Evolutionary conservation across 1,284 basidiomycete genomes (phyloP).

Genomic region (Caloboletus firmus): DNA sequence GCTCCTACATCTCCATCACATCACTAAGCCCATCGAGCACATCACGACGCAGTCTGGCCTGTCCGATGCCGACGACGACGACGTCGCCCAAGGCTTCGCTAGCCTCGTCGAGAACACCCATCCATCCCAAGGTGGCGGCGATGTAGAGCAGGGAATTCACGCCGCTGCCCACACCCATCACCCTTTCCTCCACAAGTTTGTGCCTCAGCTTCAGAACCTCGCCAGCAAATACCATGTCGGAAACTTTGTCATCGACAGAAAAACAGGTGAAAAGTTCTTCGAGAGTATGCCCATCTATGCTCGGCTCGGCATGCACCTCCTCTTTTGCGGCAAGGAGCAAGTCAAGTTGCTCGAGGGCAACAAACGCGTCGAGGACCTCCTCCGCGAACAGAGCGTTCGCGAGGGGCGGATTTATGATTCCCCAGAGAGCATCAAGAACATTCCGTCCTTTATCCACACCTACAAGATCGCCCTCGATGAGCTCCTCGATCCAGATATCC

Average conservation of each 20-base stretch:
- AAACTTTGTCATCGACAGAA: slow-evolving; percentile 66
- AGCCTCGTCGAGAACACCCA: slow-evolving; percentile 46
- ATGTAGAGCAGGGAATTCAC: slow-evolving; percentile 47
- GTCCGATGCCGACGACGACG: slow-evolving; percentile 28
- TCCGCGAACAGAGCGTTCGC: slow-evolving; percentile 68
- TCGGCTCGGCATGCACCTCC: slow-evolving; percentile 71
- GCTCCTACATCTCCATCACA: slow-evolving; percentile 15
- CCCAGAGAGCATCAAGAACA: slow-evolving; percentile 57
- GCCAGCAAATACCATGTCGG: slow-evolving; percentile 57
- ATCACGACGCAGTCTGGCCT: slow-evolving; percentile 19
- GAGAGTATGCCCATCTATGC: slow-evolving; percentile 83
- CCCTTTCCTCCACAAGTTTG: slow-evolving; percentile 44
- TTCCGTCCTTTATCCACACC: slow-evolving; percentile 71
- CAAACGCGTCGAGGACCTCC: slow-evolving; percentile 53
- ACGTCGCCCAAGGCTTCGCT: slow-evolving; percentile 40
- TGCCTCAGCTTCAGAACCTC: slow-evolving; percentile 56
- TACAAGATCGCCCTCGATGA: slow-evolving; percentile 67
- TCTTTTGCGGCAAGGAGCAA: slow-evolving; percentile 64
- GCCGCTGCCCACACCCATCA: slow-evolving; percentile 35
- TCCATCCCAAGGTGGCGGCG: slow-evolving; percentile 23
- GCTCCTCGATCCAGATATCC: slow-evolving; percentile 63
- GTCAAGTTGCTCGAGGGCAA: slow-evolving; percentile 52
- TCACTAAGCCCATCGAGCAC: slow-evolving; percentile 29
- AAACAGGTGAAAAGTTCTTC: slow-evolving; percentile 62
- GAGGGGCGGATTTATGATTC: slow-evolving; percentile 60